Evolutionary conservation across 108 stramenopile species (phyloP).

Genomic region (Fistulifera solaris): DNA sequence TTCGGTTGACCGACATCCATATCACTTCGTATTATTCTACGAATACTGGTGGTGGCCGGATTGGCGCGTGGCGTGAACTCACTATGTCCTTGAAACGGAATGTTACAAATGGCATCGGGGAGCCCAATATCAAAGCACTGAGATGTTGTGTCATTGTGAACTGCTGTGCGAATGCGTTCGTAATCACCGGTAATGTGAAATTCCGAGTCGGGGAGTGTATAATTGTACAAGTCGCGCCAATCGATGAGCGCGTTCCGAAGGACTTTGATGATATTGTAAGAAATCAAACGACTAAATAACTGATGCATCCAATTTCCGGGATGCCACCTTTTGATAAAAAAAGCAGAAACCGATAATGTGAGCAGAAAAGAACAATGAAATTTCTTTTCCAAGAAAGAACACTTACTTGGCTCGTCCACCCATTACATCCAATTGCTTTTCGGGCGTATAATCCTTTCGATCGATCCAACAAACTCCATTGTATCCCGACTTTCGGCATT

Average conservation of each 20-base stretch:
- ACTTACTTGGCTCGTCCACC: constrained; percentile 17
- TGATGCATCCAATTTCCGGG: constrained; percentile 58
- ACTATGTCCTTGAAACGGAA: constrained; percentile 38
- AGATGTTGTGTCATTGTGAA: constrained; percentile 7
- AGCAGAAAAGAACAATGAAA: not conserved
- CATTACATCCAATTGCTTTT: constrained; percentile 22
- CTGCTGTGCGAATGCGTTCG: constrained; percentile 13
- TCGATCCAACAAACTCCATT: constrained; percentile 56
- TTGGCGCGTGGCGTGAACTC: constrained; percentile 64
- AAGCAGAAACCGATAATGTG: not conserved
- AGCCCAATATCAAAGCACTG: constrained; percentile 5
- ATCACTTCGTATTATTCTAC: constrained; percentile 21
- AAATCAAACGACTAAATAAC: constrained; percentile 37
- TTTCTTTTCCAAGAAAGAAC: not conserved
- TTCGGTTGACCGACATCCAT: constrained; percentile 8
- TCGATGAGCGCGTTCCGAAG: constrained; percentile 33
- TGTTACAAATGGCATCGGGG: constrained; percentile 31
- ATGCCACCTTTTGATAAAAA: constrained; percentile 21
- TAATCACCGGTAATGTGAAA: constrained; percentile 53
- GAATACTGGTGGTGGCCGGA: constrained; percentile 43
- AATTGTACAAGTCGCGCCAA: constrained; percentile 41
- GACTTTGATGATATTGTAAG: constrained; percentile 47
- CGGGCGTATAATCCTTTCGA: constrained; percentile 34
- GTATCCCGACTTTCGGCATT: constrained; percentile 35
- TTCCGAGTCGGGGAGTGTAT: constrained; percentile 37